These are phyloP conservation scores for Teunomyces funiuensis DNA, from an alignment of 805 yeast species.

Conservation along the genomic window DNA sequence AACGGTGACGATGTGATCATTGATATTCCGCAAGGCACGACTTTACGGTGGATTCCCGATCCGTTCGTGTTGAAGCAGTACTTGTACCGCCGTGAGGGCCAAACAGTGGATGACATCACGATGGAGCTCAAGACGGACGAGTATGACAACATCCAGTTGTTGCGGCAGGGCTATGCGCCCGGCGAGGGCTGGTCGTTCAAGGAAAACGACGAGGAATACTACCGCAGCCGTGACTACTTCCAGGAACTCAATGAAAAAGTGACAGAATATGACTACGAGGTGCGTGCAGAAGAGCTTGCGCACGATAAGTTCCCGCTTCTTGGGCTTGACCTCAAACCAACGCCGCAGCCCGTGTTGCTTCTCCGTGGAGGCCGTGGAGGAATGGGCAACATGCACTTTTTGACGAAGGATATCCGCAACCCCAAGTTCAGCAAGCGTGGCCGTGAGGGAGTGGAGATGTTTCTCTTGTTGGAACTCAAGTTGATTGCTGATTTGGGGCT, in stretches of 20 bases:
- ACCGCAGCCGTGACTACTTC: constrained; percentile 66
- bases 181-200: constrained; percentile 92
- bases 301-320: constrained; percentile 73
- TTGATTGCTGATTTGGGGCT: constrained; percentile 90
- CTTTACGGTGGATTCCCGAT: constrained; percentile 80
- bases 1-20: constrained; percentile 76
- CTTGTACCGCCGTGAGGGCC: constrained; percentile 16
- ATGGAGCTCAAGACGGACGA: constrained; percentile 33
- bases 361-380: constrained; percentile 92
- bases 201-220: constrained; percentile 72
- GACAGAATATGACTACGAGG: constrained; percentile 58
- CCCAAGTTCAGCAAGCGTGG: constrained; percentile 89
- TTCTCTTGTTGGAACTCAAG: constrained; percentile 79
- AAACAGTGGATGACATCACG: constrained; percentile 20
- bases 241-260: constrained; percentile 62
- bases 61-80: constrained; percentile 47
- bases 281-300: constrained; percentile 54
- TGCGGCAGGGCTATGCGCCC: constrained; percentile 57
- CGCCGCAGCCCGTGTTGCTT: constrained; percentile 58
- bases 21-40: constrained; percentile 91
- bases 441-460: constrained; percentile 61
- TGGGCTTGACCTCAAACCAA: constrained; percentile 70
- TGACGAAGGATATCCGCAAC: constrained; percentile 78
- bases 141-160: constrained; percentile 50
- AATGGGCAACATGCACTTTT: constrained; percentile 93